Base-by-base conservation (phyloP, 192 early-diverging fungal genomes). In the Umbelopsis sp. region DNA sequence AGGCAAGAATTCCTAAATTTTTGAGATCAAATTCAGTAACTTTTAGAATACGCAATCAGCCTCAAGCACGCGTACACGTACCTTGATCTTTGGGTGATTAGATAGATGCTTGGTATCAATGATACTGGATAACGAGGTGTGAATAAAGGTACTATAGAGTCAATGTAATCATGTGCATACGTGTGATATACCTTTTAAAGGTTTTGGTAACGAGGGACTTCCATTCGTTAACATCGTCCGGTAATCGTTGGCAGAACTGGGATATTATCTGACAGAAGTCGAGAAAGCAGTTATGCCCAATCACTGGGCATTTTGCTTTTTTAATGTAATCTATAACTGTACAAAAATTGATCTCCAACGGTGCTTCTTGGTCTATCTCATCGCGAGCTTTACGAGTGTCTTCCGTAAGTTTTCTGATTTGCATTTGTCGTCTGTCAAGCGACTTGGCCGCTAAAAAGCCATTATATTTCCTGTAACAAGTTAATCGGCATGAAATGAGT, bases 211-310 rank as follows among this genome's bases (percentile, higher is more conserved):
- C 22, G 0, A 74, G 71, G 0, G 64, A 72, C 74, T 94, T 95
- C 84, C 92, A 96, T 7, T 89, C 90, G 0, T 67, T 69, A n/a
- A 93, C 71, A 15, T 85, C 78, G 3, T 78, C 71, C 0, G 94
- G 95, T 20, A 97, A 79, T 25, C 85, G 79, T 45, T 80, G 71
- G 76, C 89, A 81, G 70, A 98, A 96, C 72, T 94, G 89, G 46
- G 91, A 83, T 27, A 86, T 79, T 0, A 90, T 87, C 37, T 95
- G 95, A 70, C 90, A 88, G n/a, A 97, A 53, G 79, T 98, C 96
- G 37, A 94, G 85, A 25, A 91, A 83, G 78, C 92, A 89, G 79
- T 98, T 98, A 76, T 98, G 97, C 23, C 93, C 94, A 30, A 96
- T 80, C 1, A 98, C 74, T 1, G 94, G 95, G 61, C 91, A 91